A percentile compares a stretch with the other conserved stretches of the same genome.
These are phyloP conservation scores for Parmales sp. DNA, from an alignment of 108 stramenopile genomes.

Conservation along the genomic window DNA sequence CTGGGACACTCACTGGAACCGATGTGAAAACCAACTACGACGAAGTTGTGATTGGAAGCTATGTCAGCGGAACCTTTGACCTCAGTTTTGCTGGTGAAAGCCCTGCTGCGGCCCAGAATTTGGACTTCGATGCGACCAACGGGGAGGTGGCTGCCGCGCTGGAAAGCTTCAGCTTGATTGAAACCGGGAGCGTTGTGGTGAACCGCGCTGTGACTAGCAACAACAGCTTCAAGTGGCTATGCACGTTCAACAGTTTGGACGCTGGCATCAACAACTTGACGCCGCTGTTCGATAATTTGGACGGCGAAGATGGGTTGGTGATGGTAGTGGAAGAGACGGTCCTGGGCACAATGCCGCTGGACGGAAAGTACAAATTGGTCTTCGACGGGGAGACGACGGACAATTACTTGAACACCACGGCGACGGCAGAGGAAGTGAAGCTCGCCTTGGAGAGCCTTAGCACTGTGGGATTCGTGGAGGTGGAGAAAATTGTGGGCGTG, in stretches of 20 bases:
- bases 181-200: neutral
- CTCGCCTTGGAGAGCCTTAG: neutral
- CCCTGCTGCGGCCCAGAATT: neutral
- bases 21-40: neutral
- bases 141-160: neutral
- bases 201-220: neutral
- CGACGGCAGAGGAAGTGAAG: neutral
- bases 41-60: neutral
- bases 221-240: neutral
- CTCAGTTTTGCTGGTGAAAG: neutral
- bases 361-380: neutral
- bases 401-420: neutral
- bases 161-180: neutral
- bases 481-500: neutral
- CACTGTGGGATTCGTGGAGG: conserved; percentile 1
- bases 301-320: neutral
- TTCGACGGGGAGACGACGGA: neutral
- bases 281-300: neutral
- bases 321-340: neutral
- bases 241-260: neutral
- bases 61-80: neutral
- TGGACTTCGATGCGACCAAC: neutral
- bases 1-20: neutral
- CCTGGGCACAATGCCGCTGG: neutral
- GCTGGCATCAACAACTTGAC: neutral